phyloP scores from a whole-genome alignment of 169 alveolate species.

The Plasmodium chabaudi region DNA sequence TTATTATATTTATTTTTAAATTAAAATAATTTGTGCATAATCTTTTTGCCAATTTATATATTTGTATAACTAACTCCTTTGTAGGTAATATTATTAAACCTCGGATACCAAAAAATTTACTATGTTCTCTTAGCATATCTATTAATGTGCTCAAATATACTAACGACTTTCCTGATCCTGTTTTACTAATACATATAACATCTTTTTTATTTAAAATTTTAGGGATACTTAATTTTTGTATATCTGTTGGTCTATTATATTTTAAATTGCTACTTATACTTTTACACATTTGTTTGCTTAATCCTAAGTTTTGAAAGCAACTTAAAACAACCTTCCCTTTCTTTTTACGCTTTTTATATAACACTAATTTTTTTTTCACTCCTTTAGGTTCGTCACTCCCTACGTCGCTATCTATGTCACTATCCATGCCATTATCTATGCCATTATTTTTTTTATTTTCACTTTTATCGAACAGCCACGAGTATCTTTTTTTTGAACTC shows the following conservation, averaged over 20 bases:
- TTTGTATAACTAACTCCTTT: slow-evolving; percentile 94
- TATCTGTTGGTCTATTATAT: slow-evolving; percentile 94
- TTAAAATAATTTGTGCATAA: slow-evolving; percentile 88
- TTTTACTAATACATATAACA: slow-evolving; percentile 95
- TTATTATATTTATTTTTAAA: slow-evolving; percentile 90
- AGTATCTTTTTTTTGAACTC: background rate
- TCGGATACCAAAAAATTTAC: slow-evolving; percentile 94
- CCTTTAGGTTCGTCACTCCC: background rate
- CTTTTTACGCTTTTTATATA: slow-evolving; percentile 67
- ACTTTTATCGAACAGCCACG: background rate
- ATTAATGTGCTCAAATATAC: slow-evolving; percentile 95
- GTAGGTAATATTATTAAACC: slow-evolving; percentile 95
- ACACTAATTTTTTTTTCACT: slow-evolving; percentile 31
- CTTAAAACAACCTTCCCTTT: slow-evolving; percentile 78
- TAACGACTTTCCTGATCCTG: slow-evolving; percentile 97
- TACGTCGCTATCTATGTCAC: background rate
- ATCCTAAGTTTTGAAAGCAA: slow-evolving; percentile 84
- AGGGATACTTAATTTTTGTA: slow-evolving; percentile 95
- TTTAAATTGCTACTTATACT: slow-evolving; percentile 79
- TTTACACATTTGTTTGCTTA: slow-evolving; percentile 80
- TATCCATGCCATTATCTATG: background rate
- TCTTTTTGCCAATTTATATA: slow-evolving; percentile 84
- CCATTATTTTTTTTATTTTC: background rate
- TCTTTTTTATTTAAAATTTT: slow-evolving; percentile 92
- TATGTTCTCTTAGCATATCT: slow-evolving; percentile 91